phyloP scores from a whole-genome alignment of 345 rosid genomes.

The Gossypium sturtianum region DNA sequence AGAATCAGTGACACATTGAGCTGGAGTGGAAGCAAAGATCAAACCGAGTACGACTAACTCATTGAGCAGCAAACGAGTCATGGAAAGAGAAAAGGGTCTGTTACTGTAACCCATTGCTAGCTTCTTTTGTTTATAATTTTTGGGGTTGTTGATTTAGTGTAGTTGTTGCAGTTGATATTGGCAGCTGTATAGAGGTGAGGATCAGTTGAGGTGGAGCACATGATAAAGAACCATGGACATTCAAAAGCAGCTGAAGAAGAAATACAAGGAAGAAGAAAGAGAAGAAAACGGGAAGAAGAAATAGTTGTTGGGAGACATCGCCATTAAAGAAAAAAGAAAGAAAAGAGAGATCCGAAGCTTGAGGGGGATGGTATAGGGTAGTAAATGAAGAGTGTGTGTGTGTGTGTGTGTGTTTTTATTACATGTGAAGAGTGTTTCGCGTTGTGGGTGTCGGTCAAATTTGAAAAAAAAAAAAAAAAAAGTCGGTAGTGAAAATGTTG shows the following conservation, averaged over 20 bases:
- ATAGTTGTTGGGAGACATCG: slow-evolving; percentile 24
- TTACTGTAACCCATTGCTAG: slow-evolving; percentile 22
- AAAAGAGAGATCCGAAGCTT: slow-evolving; percentile 35
- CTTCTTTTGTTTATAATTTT: not conserved
- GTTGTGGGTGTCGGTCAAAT: slow-evolving; percentile 31
- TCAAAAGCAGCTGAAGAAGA: slow-evolving; percentile 1
- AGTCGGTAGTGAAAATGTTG: not conserved
- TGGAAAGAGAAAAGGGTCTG: slow-evolving; percentile 13
- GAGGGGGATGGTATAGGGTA: slow-evolving; percentile 7
- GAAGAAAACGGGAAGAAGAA: slow-evolving; percentile 12
- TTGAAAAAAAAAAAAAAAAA: not conserved
- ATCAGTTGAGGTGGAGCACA: slow-evolving; percentile 24
- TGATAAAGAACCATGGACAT: slow-evolving; percentile 14
- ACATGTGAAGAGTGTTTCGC: not conserved
- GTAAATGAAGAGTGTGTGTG: slow-evolving; percentile 11
- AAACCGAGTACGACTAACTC: slow-evolving; percentile 12
- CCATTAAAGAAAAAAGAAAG: slow-evolving; percentile 42
- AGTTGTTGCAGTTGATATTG: not conserved
- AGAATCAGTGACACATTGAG: slow-evolving; percentile 39
- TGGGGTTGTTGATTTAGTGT: not conserved
- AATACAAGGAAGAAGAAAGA: slow-evolving; percentile 14
- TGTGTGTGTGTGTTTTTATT: slow-evolving; percentile 1
- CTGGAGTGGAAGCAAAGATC: slow-evolving; percentile 24
- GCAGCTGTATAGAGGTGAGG: slow-evolving; percentile 2
- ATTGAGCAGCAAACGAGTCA: slow-evolving; percentile 15